Conservation (phyloP, 106 monocot species). For the Iris macrosiphon region DNA sequence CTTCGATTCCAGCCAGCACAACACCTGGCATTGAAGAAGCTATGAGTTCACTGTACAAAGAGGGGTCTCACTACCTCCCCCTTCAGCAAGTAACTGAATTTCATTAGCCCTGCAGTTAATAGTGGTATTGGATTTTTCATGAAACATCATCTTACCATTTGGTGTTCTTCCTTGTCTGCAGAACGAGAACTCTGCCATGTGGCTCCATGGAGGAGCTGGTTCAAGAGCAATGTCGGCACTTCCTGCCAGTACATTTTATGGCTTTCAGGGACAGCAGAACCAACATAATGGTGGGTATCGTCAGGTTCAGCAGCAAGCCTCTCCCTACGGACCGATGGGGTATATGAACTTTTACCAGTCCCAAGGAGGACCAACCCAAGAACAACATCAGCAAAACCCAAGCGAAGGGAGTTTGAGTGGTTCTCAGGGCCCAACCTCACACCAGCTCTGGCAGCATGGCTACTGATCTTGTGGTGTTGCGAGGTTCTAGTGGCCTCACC, state of each 20-base stretch:
- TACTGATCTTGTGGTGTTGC: conserved; percentile 31
- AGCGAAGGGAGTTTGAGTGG: conserved; percentile 37
- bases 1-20: conserved; percentile 42
- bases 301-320: conserved; percentile 78
- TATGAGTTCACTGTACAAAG: conserved; percentile 71
- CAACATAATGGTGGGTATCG: conserved; percentile 52
- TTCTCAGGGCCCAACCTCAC: conserved; percentile 53
- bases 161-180: conserved; percentile 12
- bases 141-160: neutral
- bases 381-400: conserved; percentile 46
- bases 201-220: conserved; percentile 62
- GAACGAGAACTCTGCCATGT: conserved; percentile 76
- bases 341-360: conserved; percentile 76
- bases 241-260: conserved; percentile 64
- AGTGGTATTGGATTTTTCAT: neutral
- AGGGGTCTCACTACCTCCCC: conserved; percentile 44
- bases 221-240: conserved; percentile 71
- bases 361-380: conserved; percentile 32
- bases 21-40: conserved; percentile 46
- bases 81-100: conserved; percentile 81
- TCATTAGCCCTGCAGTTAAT: no score
- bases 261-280: conserved; percentile 72
- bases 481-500: neutral
- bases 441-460: conserved; percentile 81
- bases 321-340: conserved; percentile 47